phyloP scores from a whole-genome alignment of 2,329 filamentous ascomycete genomes.

The Pestalotiopsis fici region DNA sequence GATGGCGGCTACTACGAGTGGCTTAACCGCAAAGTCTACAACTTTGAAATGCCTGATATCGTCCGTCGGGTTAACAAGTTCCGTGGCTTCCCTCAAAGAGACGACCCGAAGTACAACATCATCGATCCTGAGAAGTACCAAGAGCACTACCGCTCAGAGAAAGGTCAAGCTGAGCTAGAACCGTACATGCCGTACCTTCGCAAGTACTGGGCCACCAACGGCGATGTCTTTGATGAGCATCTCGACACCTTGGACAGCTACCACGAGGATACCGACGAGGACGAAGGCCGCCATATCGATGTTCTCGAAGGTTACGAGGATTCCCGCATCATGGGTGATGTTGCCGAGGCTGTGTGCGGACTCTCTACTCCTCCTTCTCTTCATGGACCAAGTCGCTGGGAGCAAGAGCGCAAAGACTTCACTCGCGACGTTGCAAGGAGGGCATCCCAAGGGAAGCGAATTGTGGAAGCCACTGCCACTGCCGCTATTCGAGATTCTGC shows the following conservation, averaged over 20 bases:
- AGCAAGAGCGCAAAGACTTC: neutral
- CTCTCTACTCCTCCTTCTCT: neutral
- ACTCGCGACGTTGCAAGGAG: neutral
- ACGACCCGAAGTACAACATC: neutral
- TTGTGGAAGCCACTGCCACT: neutral
- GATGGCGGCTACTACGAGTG: slow-evolving; percentile 3
- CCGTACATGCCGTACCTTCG: neutral
- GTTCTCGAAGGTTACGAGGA: neutral
- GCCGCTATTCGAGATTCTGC: neutral
- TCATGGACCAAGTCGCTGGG: neutral
- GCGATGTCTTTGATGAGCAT: neutral
- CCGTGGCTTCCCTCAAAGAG: slow-evolving; percentile 3
- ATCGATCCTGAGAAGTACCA: neutral
- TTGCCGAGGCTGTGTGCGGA: neutral
- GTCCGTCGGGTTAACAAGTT: slow-evolving; percentile 5
- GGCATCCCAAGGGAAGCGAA: neutral
- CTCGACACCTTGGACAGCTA: neutral
- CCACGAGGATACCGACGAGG: neutral
- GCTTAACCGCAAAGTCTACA: neutral
- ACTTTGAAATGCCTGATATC: slow-evolving; percentile 3
- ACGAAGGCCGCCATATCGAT: neutral
- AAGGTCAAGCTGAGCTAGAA: neutral
- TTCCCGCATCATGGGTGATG: neutral
- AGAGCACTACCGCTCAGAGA: neutral
- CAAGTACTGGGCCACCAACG: neutral